Percentiles rank a stretch among this genome's conserved stretches.
phyloP scores from a whole-genome alignment of 2,329 filamentous ascomycete species.

The Lecanosticta acicola region DNA sequence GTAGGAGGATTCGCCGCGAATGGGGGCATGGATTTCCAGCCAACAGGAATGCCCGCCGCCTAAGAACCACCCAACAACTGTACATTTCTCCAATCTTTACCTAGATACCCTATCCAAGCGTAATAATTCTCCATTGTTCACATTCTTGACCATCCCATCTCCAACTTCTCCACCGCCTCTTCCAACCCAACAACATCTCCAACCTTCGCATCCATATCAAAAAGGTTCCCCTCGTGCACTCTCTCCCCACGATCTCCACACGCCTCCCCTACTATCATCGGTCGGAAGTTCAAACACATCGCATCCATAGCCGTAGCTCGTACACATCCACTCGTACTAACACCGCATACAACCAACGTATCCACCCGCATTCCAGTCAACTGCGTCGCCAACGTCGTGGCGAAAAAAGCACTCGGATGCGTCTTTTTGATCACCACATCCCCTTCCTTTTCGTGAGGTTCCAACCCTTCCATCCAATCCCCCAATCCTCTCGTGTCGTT shows the following conservation, averaged over 20 bases:
- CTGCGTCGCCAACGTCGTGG: conserved; percentile 16
- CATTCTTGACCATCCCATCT: conserved; percentile 1
- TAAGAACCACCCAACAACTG: background rate
- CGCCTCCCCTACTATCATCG: conserved; percentile 22
- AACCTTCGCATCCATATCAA: conserved; percentile 26
- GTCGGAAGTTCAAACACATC: conserved; percentile 19
- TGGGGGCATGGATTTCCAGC: background rate
- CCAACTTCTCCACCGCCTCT: conserved; percentile 17
- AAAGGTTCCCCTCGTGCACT: conserved; percentile 25
- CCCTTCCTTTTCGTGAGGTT: conserved; percentile 14
- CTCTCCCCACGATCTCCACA: conserved; percentile 21
- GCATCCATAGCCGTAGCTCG: conserved; percentile 23
- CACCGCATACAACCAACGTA: conserved; percentile 23
- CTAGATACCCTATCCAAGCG: background rate
- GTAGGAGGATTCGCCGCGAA: background rate
- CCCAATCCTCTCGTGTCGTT: conserved; percentile 14
- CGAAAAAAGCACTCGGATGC: conserved; percentile 22
- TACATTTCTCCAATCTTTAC: background rate
- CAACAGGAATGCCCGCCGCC: background rate
- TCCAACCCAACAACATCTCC: conserved; percentile 22
- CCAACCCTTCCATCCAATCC: conserved; percentile 13
- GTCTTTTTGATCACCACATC: conserved; percentile 16
- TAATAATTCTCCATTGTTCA: background rate
- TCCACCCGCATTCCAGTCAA: conserved; percentile 18
- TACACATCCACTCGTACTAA: conserved; percentile 23